phyloP scores from a whole-genome alignment of 495 filamentous ascomycete genomes.

The Parathielavia hyrcaniae region DNA sequence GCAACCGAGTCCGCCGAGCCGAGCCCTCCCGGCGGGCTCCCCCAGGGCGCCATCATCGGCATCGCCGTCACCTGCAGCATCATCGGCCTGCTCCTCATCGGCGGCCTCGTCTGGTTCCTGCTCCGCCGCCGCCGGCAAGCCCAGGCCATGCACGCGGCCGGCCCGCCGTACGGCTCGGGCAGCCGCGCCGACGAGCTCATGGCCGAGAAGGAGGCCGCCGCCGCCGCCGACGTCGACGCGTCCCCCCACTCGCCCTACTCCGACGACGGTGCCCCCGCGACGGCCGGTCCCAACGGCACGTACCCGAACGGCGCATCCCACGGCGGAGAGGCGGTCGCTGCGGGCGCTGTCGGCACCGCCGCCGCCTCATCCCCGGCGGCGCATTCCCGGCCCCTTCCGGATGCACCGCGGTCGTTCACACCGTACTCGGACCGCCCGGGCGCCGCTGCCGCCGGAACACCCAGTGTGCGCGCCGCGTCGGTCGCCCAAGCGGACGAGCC shows the following conservation, averaged over 20 bases:
- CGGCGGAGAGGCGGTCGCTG: neutral
- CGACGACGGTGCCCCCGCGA: constrained; percentile 29
- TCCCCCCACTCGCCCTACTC: constrained; percentile 37
- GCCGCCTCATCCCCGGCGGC: too few relatives aligned
- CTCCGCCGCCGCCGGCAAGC: constrained; percentile 29
- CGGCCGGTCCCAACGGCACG: constrained; percentile 1
- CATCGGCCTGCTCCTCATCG: constrained; percentile 33
- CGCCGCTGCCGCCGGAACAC: constrained; percentile 11
- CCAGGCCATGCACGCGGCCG: constrained; percentile 10
- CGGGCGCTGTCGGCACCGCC: constrained; percentile 4
- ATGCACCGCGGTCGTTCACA: constrained; percentile 27
- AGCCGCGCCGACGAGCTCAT: constrained; percentile 33
- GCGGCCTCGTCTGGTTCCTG: constrained; percentile 32
- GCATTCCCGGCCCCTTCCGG: constrained; percentile 12
- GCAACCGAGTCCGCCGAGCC: neutral
- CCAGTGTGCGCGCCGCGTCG: constrained; percentile 16
- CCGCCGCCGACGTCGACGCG: constrained; percentile 27
- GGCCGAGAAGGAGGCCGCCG: constrained; percentile 37
- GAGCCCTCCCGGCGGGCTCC: constrained; percentile 11
- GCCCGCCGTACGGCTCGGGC: constrained; percentile 22
- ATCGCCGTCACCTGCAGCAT: constrained; percentile 39
- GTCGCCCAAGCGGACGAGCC: constrained; percentile 11
- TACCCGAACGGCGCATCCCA: constrained; percentile 11
- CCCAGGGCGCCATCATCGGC: constrained; percentile 37
- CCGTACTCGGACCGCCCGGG: constrained; percentile 35